Conservation (phyloP, 2,329 filamentous ascomycete genomes). For the Cercospora sesami region DNA sequence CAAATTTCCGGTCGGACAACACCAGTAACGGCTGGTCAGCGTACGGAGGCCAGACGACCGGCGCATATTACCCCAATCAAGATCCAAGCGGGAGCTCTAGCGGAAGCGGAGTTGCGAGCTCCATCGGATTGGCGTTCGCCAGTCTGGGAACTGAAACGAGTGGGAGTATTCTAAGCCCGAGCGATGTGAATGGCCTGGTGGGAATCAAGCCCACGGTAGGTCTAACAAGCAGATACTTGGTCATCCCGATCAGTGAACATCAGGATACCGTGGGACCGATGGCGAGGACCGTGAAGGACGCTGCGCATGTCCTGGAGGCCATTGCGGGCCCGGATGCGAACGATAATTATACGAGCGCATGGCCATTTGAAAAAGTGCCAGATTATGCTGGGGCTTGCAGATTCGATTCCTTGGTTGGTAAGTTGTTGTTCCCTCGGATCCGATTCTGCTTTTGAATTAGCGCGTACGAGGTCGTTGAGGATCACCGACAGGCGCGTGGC, state of each 20-base stretch:
- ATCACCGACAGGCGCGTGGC: too few species aligned
- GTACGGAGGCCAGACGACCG: slow-evolving; percentile 62
- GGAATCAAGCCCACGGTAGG: slow-evolving; percentile 69
- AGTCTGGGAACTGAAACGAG: slow-evolving; percentile 63
- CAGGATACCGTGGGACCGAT: slow-evolving; percentile 61
- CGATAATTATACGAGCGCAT: slow-evolving; percentile 61
- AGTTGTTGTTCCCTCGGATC: too few species aligned
- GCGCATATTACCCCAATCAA: slow-evolving; percentile 61
- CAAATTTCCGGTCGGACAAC: slow-evolving; percentile 60
- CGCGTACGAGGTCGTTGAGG: too few species aligned
- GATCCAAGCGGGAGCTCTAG: slow-evolving; percentile 63
- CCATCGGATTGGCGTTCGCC: slow-evolving; percentile 60
- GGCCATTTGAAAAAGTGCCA: slow-evolving; percentile 56
- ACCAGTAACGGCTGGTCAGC: slow-evolving; percentile 65
- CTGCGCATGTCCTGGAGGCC: slow-evolving; percentile 57
- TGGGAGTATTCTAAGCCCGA: slow-evolving; percentile 63
- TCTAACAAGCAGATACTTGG: slow-evolving; percentile 61
- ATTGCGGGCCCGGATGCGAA: slow-evolving; percentile 57
- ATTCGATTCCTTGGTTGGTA: slow-evolving; percentile 47
- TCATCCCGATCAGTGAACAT: slow-evolving; percentile 64
- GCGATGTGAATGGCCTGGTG: slow-evolving; percentile 59
- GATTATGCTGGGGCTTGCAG: slow-evolving; percentile 62
- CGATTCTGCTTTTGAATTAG: neutral
- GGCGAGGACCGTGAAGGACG: slow-evolving; percentile 60
- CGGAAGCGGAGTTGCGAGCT: slow-evolving; percentile 62